Percentiles rank a stretch among this genome's conserved stretches.
phyloP scores from a whole-genome alignment of 441 rosid species.

The Corymbia citriodora region DNA sequence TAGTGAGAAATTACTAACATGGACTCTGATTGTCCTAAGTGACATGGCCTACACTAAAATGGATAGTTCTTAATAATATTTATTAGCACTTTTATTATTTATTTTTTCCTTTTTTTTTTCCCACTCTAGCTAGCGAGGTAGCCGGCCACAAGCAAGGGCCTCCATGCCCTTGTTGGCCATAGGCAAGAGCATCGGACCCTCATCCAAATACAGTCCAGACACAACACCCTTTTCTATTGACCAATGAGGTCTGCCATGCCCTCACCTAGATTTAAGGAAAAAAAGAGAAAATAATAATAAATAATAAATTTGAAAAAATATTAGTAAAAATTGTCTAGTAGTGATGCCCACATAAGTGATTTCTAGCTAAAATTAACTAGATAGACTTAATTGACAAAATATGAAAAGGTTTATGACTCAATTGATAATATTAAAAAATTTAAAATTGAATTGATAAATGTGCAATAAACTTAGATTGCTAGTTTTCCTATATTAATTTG shows the following conservation, averaged over 20 bases:
- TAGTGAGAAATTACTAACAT: fast-evolving
- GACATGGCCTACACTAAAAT: background rate
- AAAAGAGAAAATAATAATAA: too few species aligned
- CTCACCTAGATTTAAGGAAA: fast-evolving
- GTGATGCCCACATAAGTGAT: too few species aligned
- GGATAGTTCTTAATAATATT: too few species aligned
- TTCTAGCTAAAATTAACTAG: fast-evolving
- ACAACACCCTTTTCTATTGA: background rate
- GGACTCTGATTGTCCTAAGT: fast-evolving
- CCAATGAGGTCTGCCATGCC: fast-evolving
- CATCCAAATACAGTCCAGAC: background rate
- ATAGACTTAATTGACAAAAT: background rate
- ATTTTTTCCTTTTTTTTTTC: background rate
- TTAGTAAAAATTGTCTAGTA: too few species aligned
- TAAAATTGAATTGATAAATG: background rate
- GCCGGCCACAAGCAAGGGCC: background rate
- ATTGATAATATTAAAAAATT: too few species aligned
- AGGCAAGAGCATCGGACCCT: background rate
- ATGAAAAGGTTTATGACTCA: background rate
- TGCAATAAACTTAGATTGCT: too few species aligned
- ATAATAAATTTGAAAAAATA: too few species aligned
- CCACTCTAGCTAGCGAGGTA: fast-evolving
- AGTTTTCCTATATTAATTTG: background rate
- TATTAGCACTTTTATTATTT: too few species aligned
- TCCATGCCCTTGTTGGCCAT: background rate